These are phyloP conservation scores for Coemansia sp. DNA, from an alignment of 192 early-diverging fungal genomes.

Conservation along the genomic window DNA sequence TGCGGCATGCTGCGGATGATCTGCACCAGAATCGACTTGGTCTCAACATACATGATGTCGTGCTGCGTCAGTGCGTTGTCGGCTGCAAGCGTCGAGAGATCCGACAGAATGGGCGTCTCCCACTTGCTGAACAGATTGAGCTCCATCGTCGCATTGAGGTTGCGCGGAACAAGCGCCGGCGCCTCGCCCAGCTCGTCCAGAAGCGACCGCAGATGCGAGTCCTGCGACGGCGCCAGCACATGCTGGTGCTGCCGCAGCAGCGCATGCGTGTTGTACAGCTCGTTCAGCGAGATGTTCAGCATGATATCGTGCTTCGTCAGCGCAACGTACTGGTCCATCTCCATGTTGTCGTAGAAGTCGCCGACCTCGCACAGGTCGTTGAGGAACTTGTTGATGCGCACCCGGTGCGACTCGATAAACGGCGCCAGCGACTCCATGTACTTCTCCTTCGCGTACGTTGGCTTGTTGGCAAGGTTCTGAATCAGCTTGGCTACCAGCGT, in stretches of 20 bases:
- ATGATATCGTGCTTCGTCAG: slow-evolving; percentile 90
- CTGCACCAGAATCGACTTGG: slow-evolving; percentile 92
- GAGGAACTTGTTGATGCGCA: slow-evolving; percentile 84
- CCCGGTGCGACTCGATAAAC: slow-evolving; percentile 88
- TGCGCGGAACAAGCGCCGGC: slow-evolving; percentile 50
- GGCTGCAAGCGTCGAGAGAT: slow-evolving; percentile 79
- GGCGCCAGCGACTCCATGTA: slow-evolving; percentile 90
- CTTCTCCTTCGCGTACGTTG: slow-evolving; percentile 85
- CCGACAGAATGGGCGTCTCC: slow-evolving; percentile 55
- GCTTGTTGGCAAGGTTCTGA: slow-evolving; percentile 95
- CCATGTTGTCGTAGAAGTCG: slow-evolving; percentile 93
- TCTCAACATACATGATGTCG: slow-evolving; percentile 95
- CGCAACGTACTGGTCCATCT: slow-evolving; percentile 98
- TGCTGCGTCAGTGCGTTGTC: slow-evolving; percentile 91
- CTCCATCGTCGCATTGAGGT: slow-evolving; percentile 51
- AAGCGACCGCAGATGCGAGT: slow-evolving; percentile 78
- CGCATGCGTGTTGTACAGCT: slow-evolving; percentile 91
- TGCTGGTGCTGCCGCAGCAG: slow-evolving; percentile 83
- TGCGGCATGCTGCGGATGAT: slow-evolving; percentile 86
- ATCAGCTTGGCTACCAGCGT: slow-evolving; percentile 94
- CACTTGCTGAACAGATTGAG: slow-evolving; percentile 48
- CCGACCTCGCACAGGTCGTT: slow-evolving; percentile 91
- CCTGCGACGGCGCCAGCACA: slow-evolving; percentile 73
- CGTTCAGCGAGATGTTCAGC: slow-evolving; percentile 89
- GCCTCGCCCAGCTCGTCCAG: slow-evolving; percentile 78